A percentile compares a stretch with the other conserved stretches of the same genome.
These are phyloP conservation scores for Didymella glomerata DNA, from an alignment of 2,329 filamentous ascomycete genomes.

Conservation along the genomic window DNA sequence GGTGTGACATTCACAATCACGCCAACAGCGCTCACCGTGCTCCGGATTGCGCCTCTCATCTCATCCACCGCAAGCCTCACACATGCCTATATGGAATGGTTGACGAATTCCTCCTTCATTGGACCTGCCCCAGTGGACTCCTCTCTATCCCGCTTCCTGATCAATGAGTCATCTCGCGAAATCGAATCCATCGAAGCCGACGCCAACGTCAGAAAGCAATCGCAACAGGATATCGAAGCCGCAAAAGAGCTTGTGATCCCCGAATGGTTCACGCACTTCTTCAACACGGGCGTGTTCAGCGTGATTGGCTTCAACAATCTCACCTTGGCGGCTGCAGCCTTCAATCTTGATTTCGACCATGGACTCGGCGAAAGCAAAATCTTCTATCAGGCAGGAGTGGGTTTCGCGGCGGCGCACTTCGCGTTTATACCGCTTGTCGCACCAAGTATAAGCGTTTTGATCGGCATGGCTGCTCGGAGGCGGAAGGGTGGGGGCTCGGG, in stretches of 20 bases:
- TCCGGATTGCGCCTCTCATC: constrained; percentile 37
- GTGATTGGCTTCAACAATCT: constrained; percentile 35
- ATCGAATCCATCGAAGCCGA: background rate
- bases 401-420: constrained; percentile 32
- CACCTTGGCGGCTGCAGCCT: constrained; percentile 20
- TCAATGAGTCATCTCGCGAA: background rate
- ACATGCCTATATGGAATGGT: constrained; percentile 40
- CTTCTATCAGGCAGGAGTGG: constrained; percentile 26
- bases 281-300: constrained; percentile 29
- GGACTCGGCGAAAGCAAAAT: constrained; percentile 10
- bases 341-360: constrained; percentile 20
- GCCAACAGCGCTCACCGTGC: constrained; percentile 22
- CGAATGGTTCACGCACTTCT: constrained; percentile 31
- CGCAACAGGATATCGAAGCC: constrained; percentile 1
- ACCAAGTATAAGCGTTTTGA: constrained; percentile 23
- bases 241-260: constrained; percentile 29
- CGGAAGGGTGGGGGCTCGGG: constrained; percentile 1
- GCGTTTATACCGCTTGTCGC: constrained; percentile 32
- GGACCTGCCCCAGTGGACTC: constrained; percentile 17
- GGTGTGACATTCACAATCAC: constrained; percentile 9
- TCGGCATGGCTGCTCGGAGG: constrained; percentile 24
- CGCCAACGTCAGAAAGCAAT: background rate
- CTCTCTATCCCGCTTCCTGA: background rate
- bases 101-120: constrained; percentile 36
- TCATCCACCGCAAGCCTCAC: constrained; percentile 36